Base-by-base conservation (phyloP, 768 basidiomycete genomes). In the Lactarius hengduanensis region DNA sequence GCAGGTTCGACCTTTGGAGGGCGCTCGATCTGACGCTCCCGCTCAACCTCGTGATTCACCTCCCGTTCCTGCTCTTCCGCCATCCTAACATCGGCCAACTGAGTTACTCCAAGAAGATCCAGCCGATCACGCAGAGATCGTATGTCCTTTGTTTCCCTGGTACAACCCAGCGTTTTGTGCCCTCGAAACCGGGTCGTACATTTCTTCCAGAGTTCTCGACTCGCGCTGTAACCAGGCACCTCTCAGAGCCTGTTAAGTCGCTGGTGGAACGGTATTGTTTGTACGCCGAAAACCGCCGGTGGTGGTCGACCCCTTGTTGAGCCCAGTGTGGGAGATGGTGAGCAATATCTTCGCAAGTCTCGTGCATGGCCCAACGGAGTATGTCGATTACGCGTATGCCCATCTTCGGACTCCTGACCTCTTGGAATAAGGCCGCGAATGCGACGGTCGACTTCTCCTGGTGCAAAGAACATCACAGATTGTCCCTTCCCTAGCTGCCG, bases 1-100 rank as follows among this genome's bases (percentile, higher is more conserved):
- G 43, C 63, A 1, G 57, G 45, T 30, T 28, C 7, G 4, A 64
- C 57, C 22, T 54, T 64, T 15, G 38, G 45, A 15, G 57, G 63
- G 2, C 45, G 57, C 34, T 58, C 55, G 2, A 63, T 7, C 11
- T 50, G 43, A 20, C 4, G 56, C 20, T 47, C 57, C 7, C 18
- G 57, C 32, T 64, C 57, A 15, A 47, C 4, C 15, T 64, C 63
- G n/a, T 64, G 63, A 15, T 20, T 41, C 4, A 64, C 45, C 28
- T 64, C 63, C 7, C 63, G 56, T 9, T 64, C 63, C 32, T 64
- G 63, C 34, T 64, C 63, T 28, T 64, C 63, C 1, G 63, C 56
- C 45, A 64, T 57, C 34, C 57, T 32, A 30, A 57, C 45, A 5
- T 54, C 47, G 3, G 32, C 34, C 22, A 64, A 13, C n/a, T 47